Conservation (phyloP, 306 rosid genomes). For the Medicago lupulina region DNA sequence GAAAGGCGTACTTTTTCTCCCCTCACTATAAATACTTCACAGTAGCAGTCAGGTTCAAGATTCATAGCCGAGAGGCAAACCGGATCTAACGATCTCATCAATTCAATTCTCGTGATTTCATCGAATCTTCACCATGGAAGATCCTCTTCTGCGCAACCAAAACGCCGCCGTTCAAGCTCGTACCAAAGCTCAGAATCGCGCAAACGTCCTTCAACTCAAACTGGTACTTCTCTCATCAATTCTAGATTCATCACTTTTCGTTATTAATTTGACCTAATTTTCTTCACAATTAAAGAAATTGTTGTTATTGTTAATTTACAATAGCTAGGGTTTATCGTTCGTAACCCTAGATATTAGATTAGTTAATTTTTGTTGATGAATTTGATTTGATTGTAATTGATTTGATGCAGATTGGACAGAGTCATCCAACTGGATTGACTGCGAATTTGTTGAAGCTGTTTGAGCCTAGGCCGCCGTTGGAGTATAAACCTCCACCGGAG, state of each 20-base stretch:
- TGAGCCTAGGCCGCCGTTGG: slow-evolving; percentile 96
- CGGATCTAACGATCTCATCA: slow-evolving; percentile 5
- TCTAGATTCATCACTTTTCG: neutral
- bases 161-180: slow-evolving; percentile 99
- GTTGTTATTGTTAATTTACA: neutral
- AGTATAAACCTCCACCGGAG: slow-evolving; percentile 95
- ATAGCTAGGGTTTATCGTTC: slow-evolving; percentile 50
- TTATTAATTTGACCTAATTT: neutral
- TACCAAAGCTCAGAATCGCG: slow-evolving; percentile 95
- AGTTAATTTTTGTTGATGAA: neutral
- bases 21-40: slow-evolving; percentile 25
- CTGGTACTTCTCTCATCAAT: too few species aligned
- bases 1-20: neutral
- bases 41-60: neutral
- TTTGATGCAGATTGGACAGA: slow-evolving; percentile 88
- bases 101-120: slow-evolving; percentile 24
- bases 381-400: slow-evolving; percentile 3
- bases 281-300: neutral
- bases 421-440: slow-evolving; percentile 98
- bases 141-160: slow-evolving; percentile 90
- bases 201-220: slow-evolving; percentile 96
- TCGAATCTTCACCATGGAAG: slow-evolving; percentile 72
- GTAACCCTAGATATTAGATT: slow-evolving; percentile 10
- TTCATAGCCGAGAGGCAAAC: neutral
- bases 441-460: slow-evolving; percentile 88